Percentiles rank a stretch among this genome's conserved stretches.
phyloP scores from a whole-genome alignment of 805 yeast genomes.

The Myxozyma neglecta region DNA sequence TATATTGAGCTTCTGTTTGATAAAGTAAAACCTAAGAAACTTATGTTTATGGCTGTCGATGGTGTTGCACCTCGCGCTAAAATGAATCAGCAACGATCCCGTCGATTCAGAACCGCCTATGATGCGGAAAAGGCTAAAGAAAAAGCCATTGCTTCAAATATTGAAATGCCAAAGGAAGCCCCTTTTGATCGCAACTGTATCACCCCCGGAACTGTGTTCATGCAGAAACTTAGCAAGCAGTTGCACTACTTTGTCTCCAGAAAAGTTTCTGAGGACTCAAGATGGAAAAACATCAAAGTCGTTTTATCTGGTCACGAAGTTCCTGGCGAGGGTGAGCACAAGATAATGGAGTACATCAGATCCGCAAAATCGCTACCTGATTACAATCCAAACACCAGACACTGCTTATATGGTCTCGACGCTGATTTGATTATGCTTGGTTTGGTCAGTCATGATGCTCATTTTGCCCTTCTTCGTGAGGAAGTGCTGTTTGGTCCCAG shows the following conservation, averaged over 20 bases:
- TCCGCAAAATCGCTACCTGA: slow-evolving; percentile 68
- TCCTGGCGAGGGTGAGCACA: slow-evolving; percentile 99
- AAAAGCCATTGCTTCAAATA: slow-evolving; percentile 73
- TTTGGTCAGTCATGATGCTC: slow-evolving; percentile 90
- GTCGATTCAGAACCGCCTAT: slow-evolving; percentile 90
- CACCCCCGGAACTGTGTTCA: slow-evolving; percentile 96
- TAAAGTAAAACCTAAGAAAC: slow-evolving; percentile 79
- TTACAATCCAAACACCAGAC: slow-evolving; percentile 79
- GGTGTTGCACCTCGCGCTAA: slow-evolving; percentile 99
- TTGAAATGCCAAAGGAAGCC: slow-evolving; percentile 73
- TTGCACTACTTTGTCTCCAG: slow-evolving; percentile 85
- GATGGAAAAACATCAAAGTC: slow-evolving; percentile 78
- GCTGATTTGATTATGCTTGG: slow-evolving; percentile 96
- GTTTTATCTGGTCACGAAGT: slow-evolving; percentile 91
- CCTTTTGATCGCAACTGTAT: slow-evolving; percentile 91
- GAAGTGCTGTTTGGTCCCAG: slow-evolving; percentile 80
- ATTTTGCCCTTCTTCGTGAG: slow-evolving; percentile 88
- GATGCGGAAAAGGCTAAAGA: slow-evolving; percentile 81
- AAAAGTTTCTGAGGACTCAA: slow-evolving; percentile 79
- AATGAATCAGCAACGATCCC: slow-evolving; percentile 95
- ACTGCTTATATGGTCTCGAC: slow-evolving; percentile 92
- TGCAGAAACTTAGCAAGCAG: slow-evolving; percentile 82
- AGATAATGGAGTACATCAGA: slow-evolving; percentile 90
- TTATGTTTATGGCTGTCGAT: slow-evolving; percentile 94
- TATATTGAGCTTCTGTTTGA: slow-evolving; percentile 92